Conservation (phyloP, 2,329 filamentous ascomycete species). For the Stromatinia cepivora region DNA sequence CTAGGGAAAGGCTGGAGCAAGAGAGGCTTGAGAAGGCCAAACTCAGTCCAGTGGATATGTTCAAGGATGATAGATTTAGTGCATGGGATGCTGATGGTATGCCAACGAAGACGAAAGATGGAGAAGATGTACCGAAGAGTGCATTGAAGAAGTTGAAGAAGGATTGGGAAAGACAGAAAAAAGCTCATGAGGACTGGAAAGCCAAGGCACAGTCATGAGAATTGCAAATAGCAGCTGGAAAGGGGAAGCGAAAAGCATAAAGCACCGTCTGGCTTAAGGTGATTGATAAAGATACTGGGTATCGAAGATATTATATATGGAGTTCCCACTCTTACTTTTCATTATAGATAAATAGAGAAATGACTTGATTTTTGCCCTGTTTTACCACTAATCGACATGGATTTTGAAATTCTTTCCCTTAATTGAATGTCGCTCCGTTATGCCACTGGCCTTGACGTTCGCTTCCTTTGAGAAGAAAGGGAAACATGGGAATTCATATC, state of each 20-base stretch:
- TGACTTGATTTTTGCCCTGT: background rate
- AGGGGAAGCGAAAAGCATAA: background rate
- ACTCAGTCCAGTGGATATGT: conserved; percentile 56
- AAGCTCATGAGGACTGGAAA: conserved; percentile 67
- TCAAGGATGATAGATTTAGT: conserved; percentile 62
- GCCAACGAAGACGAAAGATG: conserved; percentile 74
- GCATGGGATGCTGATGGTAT: conserved; percentile 83
- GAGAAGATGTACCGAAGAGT: conserved; percentile 78
- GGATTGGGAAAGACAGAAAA: conserved; percentile 89
- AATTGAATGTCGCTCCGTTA: background rate
- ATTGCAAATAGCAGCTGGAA: background rate
- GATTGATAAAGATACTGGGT: background rate
- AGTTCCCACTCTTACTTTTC: too few relatives aligned
- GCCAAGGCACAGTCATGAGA: conserved; percentile 22
- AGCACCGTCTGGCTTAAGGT: background rate
- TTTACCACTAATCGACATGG: background rate
- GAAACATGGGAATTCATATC: too few relatives aligned
- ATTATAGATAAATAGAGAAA: background rate
- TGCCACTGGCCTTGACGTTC: background rate
- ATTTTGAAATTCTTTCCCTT: background rate
- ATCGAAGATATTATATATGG: background rate
- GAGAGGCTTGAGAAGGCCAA: conserved; percentile 54
- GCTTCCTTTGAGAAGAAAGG: background rate
- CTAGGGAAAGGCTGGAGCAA: conserved; percentile 51
- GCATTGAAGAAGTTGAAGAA: conserved; percentile 81